Evolutionary conservation across 2,329 filamentous ascomycete species (phyloP).

Genomic region (Diaporthe citri): DNA sequence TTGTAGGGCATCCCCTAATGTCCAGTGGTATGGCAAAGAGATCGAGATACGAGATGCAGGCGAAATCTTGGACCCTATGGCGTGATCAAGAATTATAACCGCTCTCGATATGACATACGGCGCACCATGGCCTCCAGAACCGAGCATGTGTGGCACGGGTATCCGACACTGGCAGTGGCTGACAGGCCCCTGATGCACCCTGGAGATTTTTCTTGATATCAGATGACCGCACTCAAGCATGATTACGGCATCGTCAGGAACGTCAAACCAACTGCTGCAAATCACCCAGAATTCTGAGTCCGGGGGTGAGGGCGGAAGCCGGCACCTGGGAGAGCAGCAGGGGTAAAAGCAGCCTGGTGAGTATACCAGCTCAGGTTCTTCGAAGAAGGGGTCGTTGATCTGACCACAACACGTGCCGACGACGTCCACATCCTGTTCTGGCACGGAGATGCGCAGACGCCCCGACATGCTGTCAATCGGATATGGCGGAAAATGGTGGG

Average conservation of each 20-base stretch:
- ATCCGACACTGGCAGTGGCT: too few species aligned
- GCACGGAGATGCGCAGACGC: background rate
- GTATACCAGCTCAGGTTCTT: background rate
- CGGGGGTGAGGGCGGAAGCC: background rate
- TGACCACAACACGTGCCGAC: background rate
- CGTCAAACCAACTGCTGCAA: background rate
- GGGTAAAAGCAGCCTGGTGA: background rate
- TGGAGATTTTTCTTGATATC: background rate
- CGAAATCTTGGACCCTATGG: background rate
- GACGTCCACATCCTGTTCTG: background rate
- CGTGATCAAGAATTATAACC: background rate
- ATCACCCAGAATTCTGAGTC: background rate
- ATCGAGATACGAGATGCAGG: slow-evolving; percentile 22
- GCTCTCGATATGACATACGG: background rate
- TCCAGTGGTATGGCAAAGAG: background rate
- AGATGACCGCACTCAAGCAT: background rate
- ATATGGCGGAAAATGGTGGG: background rate
- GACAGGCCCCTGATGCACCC: background rate
- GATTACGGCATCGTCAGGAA: too few species aligned
- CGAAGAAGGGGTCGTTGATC: background rate
- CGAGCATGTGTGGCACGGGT: background rate
- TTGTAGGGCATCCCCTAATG: background rate
- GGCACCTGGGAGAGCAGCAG: background rate
- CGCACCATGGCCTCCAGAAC: background rate
- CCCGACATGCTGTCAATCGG: background rate